Evolutionary conservation across 768 basidiomycete species (phyloP), one percentile per base, ranked within the genome.

Genomic region (Grammothele lineata): DNA sequence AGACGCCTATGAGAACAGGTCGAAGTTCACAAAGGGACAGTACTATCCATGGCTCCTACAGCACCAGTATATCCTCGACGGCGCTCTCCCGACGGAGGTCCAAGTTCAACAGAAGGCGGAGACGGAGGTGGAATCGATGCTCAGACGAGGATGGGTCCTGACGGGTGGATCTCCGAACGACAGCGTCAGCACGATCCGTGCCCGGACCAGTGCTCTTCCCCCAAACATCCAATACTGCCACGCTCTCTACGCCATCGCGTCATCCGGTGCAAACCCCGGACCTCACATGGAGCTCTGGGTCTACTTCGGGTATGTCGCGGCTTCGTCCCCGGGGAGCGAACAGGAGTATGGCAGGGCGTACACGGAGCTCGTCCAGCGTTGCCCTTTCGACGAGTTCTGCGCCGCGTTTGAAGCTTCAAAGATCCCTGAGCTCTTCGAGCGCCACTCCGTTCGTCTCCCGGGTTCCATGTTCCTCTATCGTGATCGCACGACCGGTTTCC

Each of bases 371-470:
- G 54, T 66, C 22, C 8, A 47, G 3, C 30, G 33, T n/a, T 69
- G 64, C 57, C 58, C 66, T 2, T 72, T 69, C 48, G 56, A 67
- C 17, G 64, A 69, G 39, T 67, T 72, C 43, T 58, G 41, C 44
- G 42, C 24, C 1, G 68, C 68, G 3, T 70, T 60, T 40, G 32
- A 48, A 3, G 45, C 59, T 0, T 57, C 55, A 0, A 40, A 30
- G 2, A 56, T 72, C 10, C 40, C 35, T 8, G 40, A 26, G 12
- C 47, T 48, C 15, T 48, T 48, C 40, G 24, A 19, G 1, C 23
- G 5, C 14, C 24, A 40, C 39, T 5, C 23, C 23, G 23, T 40
- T 9, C 18, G 17, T 11, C 27, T 30, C 14, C 27, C 27, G 8
- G n/a, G n/a, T n/a, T n/a, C n/a, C n/a, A n/a, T n/a, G n/a, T n/a